Percentiles rank a stretch among this genome's conserved stretches.
Evolutionary conservation across 1,284 basidiomycete genomes (phyloP).

Genomic region (Apiotrichum gamsii): DNA sequence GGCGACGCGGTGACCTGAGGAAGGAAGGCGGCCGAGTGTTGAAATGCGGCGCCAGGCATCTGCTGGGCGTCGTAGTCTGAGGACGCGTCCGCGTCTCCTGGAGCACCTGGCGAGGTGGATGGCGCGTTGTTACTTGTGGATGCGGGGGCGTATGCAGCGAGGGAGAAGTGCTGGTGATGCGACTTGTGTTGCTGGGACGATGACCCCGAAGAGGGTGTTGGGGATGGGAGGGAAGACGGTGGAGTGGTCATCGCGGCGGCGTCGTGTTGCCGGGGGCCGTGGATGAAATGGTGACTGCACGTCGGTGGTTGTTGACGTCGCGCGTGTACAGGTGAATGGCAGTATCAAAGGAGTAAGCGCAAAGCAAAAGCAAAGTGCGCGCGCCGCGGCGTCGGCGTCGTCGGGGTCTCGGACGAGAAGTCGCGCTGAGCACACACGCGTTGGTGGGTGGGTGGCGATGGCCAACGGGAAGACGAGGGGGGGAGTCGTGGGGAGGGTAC

Average conservation of each 20-base stretch:
- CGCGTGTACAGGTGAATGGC: no score
- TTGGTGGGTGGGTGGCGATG: background rate
- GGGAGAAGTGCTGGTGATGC: constrained; percentile 25
- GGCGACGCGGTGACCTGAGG: constrained; percentile 40
- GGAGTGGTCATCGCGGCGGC: constrained; percentile 30
- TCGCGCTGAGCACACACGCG: no score
- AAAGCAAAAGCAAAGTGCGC: no score
- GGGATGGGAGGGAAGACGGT: constrained; percentile 33
- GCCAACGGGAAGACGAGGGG: no score
- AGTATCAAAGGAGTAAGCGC: no score
- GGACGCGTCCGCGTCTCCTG: constrained; percentile 13
- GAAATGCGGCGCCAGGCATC: constrained; percentile 5
- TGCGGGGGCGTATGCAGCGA: constrained; percentile 15
- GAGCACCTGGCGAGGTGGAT: constrained; percentile 3
- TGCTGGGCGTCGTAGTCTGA: constrained; percentile 11
- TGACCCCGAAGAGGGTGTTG: constrained; percentile 30
- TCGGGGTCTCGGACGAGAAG: no score
- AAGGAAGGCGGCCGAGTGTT: constrained; percentile 18
- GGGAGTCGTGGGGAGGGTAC: background rate
- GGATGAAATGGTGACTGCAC: background rate
- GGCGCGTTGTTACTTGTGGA: constrained; percentile 17
- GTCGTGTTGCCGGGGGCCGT: background rate
- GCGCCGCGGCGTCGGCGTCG: no score
- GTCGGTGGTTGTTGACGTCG: background rate
- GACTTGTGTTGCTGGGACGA: constrained; percentile 26